Evolutionary conservation across 345 rosid genomes (phyloP).

Genomic region (Eucalyptus tenuipes): DNA sequence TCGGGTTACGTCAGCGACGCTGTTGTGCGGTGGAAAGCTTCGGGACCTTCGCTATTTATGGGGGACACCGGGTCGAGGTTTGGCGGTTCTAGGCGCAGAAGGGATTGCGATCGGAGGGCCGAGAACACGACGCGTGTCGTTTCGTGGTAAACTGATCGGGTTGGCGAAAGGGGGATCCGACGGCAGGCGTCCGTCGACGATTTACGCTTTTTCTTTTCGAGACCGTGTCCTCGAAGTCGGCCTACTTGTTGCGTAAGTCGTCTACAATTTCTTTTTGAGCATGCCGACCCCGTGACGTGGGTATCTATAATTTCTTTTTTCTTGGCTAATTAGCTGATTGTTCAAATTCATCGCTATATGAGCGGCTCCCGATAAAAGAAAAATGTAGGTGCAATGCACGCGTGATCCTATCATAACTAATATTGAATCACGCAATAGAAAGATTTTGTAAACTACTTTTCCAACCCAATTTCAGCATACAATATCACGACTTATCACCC

Average conservation of each 20-base stretch:
- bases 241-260: neutral
- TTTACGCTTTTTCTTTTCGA: neutral
- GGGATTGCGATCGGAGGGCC: neutral
- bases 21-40: neutral
- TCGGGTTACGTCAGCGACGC: neutral
- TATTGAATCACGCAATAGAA: neutral
- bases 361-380: neutral
- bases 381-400: neutral
- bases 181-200: neutral
- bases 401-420: neutral
- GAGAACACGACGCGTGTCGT: neutral
- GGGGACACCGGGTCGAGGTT: neutral
- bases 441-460: neutral
- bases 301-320: neutral
- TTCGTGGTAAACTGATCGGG: neutral
- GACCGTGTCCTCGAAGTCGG: neutral
- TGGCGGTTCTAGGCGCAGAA: neutral
- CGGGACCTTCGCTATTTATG: neutral
- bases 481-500: neutral
- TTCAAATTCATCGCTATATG: fast-evolving
- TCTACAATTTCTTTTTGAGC: neutral
- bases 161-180: neutral
- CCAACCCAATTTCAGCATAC: neutral
- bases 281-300: neutral
- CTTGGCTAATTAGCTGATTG: neutral